phyloP scores from a whole-genome alignment of 2,329 filamentous ascomycete genomes.

The Botrytis medusae region DNA sequence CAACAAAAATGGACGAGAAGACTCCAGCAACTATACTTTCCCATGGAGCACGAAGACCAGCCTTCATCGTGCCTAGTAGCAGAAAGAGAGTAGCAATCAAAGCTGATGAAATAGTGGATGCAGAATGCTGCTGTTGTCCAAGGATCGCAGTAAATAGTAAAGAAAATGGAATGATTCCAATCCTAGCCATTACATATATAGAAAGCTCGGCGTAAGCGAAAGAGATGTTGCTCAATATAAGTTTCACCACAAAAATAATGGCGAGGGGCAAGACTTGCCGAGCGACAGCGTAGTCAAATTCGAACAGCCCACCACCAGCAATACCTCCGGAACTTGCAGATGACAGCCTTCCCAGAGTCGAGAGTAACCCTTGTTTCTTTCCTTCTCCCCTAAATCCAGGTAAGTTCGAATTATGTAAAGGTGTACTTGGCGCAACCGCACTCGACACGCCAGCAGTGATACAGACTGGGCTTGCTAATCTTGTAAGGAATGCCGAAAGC shows the following conservation, averaged over 20 bases:
- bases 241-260: slow-evolving; percentile 50
- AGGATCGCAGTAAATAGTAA: slow-evolving; percentile 50
- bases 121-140: slow-evolving; percentile 47
- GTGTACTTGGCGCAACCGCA: slow-evolving; percentile 47
- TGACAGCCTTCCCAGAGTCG: slow-evolving; percentile 35
- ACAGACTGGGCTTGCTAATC: slow-evolving; percentile 46
- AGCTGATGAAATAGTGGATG: slow-evolving; percentile 49
- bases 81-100: slow-evolving; percentile 53
- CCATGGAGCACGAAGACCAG: slow-evolving; percentile 47
- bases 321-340: slow-evolving; percentile 46
- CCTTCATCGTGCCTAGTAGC: slow-evolving; percentile 42
- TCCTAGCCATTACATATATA: slow-evolving; percentile 53
- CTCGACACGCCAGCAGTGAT: slow-evolving; percentile 41
- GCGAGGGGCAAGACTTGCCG: slow-evolving; percentile 50
- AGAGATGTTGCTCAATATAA: slow-evolving; percentile 53
- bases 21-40: slow-evolving; percentile 53
- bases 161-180: slow-evolving; percentile 50
- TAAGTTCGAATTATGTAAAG: slow-evolving; percentile 38
- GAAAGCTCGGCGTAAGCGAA: slow-evolving; percentile 53
- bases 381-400: slow-evolving; percentile 36
- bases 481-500: slow-evolving; percentile 48
- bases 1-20: slow-evolving; percentile 52
- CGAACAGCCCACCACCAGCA: slow-evolving; percentile 54
- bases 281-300: slow-evolving; percentile 50
- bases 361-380: slow-evolving; percentile 36